Evolutionary conservation across 2,329 filamentous ascomycete genomes (phyloP).

Genomic region (Basipetospora chlamydospora): DNA sequence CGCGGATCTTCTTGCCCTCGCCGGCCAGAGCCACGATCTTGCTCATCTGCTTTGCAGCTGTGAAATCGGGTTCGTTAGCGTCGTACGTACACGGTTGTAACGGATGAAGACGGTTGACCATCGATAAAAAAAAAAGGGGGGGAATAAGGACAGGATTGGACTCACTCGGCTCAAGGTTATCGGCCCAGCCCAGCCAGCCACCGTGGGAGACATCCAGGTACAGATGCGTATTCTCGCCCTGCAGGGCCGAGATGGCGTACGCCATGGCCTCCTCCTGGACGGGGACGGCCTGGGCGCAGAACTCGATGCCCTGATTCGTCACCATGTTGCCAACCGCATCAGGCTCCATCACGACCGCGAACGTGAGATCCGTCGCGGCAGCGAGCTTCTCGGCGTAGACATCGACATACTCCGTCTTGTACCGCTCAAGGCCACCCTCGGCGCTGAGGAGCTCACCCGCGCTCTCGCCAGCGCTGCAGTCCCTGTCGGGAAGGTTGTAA

Average conservation of each 20-base stretch:
- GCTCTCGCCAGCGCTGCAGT: constrained; percentile 28
- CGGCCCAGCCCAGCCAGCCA: constrained; percentile 51
- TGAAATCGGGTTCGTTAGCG: too few species aligned
- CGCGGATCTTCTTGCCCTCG: constrained; percentile 18
- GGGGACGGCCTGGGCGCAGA: constrained; percentile 21
- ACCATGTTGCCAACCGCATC: constrained; percentile 28
- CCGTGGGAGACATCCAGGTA: constrained; percentile 50
- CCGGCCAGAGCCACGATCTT: constrained; percentile 22
- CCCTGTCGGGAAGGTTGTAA: constrained; percentile 29
- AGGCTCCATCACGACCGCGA: constrained; percentile 28
- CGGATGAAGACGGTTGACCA: too few species aligned
- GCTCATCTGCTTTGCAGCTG: constrained; percentile 24
- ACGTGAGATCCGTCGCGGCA: constrained; percentile 22
- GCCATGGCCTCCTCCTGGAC: constrained; percentile 27
- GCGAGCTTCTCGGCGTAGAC: constrained; percentile 21
- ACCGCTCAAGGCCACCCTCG: constrained; percentile 21
- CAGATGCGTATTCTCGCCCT: constrained; percentile 46
- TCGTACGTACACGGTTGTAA: background rate
- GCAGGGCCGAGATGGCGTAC: constrained; percentile 40
- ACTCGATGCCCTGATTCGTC: constrained; percentile 21
- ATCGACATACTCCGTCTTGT: constrained; percentile 25
- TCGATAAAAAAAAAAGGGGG: background rate
- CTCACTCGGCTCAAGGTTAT: too few species aligned
- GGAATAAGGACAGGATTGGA: background rate
- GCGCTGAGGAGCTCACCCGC: constrained; percentile 23